Conservation (phyloP, 1,139 yeast genomes). For the Lodderomyces margitis region DNA sequence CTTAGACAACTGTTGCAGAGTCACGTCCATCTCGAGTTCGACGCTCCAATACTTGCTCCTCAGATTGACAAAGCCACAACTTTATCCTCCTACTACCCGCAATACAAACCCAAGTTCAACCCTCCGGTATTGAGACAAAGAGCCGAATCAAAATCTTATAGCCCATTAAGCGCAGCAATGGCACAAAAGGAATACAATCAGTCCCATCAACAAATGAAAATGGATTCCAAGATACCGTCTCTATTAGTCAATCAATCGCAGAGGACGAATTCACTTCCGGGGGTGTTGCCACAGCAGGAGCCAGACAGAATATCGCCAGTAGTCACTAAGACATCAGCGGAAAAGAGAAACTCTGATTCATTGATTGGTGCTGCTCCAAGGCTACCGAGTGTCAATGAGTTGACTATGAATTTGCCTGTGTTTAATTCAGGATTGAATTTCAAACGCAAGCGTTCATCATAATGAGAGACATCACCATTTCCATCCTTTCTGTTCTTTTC, state of each 20-base stretch:
- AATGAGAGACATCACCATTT: background rate
- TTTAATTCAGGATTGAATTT: background rate
- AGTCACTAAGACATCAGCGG: constrained; percentile 3
- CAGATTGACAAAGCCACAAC: background rate
- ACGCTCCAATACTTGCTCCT: background rate
- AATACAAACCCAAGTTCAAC: constrained; percentile 1
- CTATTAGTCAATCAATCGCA: background rate
- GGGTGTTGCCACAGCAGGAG: constrained; percentile 18
- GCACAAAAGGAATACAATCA: background rate
- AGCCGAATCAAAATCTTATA: constrained; percentile 10
- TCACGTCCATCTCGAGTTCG: too few relatives aligned
- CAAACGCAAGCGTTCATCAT: background rate
- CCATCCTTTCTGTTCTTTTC: background rate
- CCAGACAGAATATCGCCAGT: constrained; percentile 12
- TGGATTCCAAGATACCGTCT: background rate
- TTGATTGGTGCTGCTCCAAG: background rate
- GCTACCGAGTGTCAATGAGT: constrained; percentile 3
- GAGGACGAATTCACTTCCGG: constrained; percentile 26
- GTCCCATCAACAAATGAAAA: background rate
- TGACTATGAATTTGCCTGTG: background rate
- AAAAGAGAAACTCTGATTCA: background rate
- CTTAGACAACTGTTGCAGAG: background rate
- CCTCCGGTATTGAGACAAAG: background rate
- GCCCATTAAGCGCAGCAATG: constrained; percentile 15
- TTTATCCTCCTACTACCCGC: background rate